Evolutionary conservation across 495 filamentous ascomycete species (phyloP).

Genomic region (Cercophora scortea): DNA sequence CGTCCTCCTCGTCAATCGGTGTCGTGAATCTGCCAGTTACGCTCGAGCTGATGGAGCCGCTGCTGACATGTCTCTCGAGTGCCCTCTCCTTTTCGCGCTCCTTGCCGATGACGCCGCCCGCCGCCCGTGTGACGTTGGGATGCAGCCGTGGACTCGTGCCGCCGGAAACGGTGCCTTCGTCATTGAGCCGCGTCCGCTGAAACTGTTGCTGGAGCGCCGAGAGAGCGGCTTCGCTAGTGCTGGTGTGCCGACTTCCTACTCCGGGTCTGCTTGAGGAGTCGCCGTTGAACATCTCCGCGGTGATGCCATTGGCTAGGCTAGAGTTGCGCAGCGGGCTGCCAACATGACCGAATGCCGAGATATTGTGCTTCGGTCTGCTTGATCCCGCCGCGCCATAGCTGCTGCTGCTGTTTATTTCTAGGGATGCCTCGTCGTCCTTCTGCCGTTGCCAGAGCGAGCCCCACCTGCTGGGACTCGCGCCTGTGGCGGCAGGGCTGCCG

Average conservation of each 20-base stretch:
- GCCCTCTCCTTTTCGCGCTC: slow-evolving; percentile 25
- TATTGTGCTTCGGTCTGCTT: slow-evolving; percentile 28
- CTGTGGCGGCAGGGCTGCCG: slow-evolving; percentile 60
- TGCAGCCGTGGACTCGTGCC: slow-evolving; percentile 35
- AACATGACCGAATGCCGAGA: slow-evolving; percentile 69
- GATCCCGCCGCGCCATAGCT: slow-evolving; percentile 7
- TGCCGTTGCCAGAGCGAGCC: slow-evolving; percentile 72
- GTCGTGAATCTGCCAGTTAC: slow-evolving; percentile 47
- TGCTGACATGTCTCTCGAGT: slow-evolving; percentile 45
- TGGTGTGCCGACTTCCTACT: slow-evolving; percentile 27
- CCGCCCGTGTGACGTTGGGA: slow-evolving; percentile 23
- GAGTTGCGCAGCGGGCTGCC: slow-evolving; percentile 93
- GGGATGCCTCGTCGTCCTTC: slow-evolving; percentile 57
- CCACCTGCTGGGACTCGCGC: slow-evolving; percentile 80
- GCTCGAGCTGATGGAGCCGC: slow-evolving; percentile 40
- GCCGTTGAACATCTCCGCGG: slow-evolving; percentile 46
- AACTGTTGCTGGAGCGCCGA: slow-evolving; percentile 68
- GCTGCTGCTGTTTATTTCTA: background rate
- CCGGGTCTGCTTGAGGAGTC: slow-evolving; percentile 14
- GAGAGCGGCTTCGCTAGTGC: slow-evolving; percentile 41
- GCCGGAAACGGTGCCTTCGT: slow-evolving; percentile 28
- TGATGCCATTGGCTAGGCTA: slow-evolving; percentile 55
- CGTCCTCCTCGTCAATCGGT: slow-evolving; percentile 68
- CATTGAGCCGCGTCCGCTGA: slow-evolving; percentile 42
- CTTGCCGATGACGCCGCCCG: slow-evolving; percentile 23